These are phyloP conservation scores for Caryopteris hybrid DNA, from an alignment of 305 asterid genomes.

Conservation along the genomic window DNA sequence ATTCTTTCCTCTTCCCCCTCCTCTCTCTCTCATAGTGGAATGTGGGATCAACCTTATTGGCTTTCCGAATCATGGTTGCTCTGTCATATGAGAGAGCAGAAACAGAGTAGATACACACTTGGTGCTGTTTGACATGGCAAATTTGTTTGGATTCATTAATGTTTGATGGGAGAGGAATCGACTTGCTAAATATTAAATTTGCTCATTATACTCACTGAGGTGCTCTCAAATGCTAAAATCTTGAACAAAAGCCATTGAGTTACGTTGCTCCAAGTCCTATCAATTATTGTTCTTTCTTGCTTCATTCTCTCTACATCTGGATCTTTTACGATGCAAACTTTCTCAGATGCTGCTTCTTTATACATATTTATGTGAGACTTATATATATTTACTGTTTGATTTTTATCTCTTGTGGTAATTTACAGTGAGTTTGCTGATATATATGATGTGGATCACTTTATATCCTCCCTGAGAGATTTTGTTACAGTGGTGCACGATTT, in stretches of 20 bases:
- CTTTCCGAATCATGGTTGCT: background rate
- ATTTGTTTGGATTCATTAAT: background rate
- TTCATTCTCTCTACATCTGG: background rate
- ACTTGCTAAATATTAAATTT: background rate
- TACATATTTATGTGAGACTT: background rate
- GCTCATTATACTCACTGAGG: background rate
- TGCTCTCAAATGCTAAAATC: background rate
- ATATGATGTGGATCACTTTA: constrained; percentile 76
- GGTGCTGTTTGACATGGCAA: background rate
- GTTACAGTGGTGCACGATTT: constrained; percentile 59
- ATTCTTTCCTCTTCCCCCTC: background rate
- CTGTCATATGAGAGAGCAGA: background rate
- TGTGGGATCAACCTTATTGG: background rate
- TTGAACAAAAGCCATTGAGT: background rate
- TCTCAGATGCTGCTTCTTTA: too few relatives aligned
- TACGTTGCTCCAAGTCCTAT: background rate
- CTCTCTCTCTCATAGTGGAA: background rate
- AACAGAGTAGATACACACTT: background rate
- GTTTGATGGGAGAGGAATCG: background rate
- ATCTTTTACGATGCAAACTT: background rate
- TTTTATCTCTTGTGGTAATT: constrained; percentile 18
- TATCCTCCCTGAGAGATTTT: constrained; percentile 54
- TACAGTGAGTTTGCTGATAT: constrained; percentile 75
- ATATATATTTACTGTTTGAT: background rate
- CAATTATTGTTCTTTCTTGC: background rate